Conservation (phyloP, 108 stramenopile genomes). For the Fistulifera solaris region DNA sequence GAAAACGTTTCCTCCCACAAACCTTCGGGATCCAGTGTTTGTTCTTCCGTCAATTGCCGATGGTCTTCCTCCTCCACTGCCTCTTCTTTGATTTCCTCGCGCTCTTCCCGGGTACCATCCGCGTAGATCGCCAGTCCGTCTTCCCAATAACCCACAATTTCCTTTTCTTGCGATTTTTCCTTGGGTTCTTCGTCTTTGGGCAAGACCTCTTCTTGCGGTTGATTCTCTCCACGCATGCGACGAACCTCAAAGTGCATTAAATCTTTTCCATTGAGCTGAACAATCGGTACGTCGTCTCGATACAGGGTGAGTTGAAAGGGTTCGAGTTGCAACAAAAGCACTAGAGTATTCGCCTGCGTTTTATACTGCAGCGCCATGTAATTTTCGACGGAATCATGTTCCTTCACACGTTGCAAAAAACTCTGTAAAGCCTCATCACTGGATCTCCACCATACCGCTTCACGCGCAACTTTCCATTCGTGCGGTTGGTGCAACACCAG, state of each 20-base stretch:
- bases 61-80: slow-evolving; percentile 31
- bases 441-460: slow-evolving; percentile 9
- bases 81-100: slow-evolving; percentile 27
- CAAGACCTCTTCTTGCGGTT: slow-evolving; percentile 11
- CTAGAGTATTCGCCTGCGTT: slow-evolving; percentile 18
- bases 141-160: slow-evolving; percentile 89
- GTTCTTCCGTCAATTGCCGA: slow-evolving; percentile 44
- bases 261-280: slow-evolving; percentile 47
- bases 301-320: slow-evolving; percentile 64
- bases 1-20: slow-evolving; percentile 90
- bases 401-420: background rate
- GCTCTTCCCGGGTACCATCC: slow-evolving; percentile 79
- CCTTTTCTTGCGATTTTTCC: slow-evolving; percentile 38
- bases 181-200: no score
- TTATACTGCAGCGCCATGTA: slow-evolving; percentile 51
- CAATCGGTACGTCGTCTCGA: slow-evolving; percentile 51
- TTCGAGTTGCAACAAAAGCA: slow-evolving; percentile 53
- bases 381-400: slow-evolving; percentile 12
- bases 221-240: slow-evolving; percentile 35
- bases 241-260: slow-evolving; percentile 87
- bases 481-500: slow-evolving; percentile 65
- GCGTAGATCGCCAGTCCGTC: slow-evolving; percentile 87
- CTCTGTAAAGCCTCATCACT: slow-evolving; percentile 4
- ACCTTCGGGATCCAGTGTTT: slow-evolving; percentile 62
- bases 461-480: slow-evolving; percentile 22